These are phyloP conservation scores for Saccharomycopsis fermentans DNA, from an alignment of 805 yeast species.

Conservation along the genomic window DNA sequence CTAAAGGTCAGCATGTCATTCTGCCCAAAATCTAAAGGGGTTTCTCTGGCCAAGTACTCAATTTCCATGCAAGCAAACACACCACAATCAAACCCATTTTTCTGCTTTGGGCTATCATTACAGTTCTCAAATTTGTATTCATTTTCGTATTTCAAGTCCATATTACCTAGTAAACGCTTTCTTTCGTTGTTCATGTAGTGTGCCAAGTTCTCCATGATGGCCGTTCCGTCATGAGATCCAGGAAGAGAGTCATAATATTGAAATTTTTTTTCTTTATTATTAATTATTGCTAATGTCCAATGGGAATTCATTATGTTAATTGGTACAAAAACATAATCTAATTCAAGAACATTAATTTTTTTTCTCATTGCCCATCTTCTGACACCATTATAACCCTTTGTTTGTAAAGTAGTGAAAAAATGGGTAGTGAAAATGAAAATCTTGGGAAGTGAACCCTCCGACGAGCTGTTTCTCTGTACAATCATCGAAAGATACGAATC, in stretches of 20 bases:
- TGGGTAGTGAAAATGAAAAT: constrained; percentile 79
- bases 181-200: constrained; percentile 65
- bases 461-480: constrained; percentile 31
- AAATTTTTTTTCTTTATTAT: constrained; percentile 48
- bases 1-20: constrained; percentile 62
- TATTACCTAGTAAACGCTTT: constrained; percentile 33
- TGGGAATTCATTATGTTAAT: constrained; percentile 77
- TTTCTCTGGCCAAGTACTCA: constrained; percentile 43
- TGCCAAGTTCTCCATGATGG: constrained; percentile 37
- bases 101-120: constrained; percentile 65
- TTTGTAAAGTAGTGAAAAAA: constrained; percentile 63
- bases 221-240: constrained; percentile 24
- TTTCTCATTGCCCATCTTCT: constrained; percentile 76
- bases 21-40: constrained; percentile 46
- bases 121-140: constrained; percentile 23
- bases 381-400: constrained; percentile 73
- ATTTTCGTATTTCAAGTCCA: constrained; percentile 17
- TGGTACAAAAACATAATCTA: constrained; percentile 68
- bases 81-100: constrained; percentile 91
- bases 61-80: constrained; percentile 81
- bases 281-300: constrained; percentile 83
- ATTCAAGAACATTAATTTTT: constrained; percentile 50
- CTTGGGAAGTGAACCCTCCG: constrained; percentile 27
- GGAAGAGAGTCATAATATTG: constrained; percentile 69
- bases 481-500: constrained; percentile 64